phyloP scores from a whole-genome alignment of 768 basidiomycete genomes.

The Collybiopsis confluens region DNA sequence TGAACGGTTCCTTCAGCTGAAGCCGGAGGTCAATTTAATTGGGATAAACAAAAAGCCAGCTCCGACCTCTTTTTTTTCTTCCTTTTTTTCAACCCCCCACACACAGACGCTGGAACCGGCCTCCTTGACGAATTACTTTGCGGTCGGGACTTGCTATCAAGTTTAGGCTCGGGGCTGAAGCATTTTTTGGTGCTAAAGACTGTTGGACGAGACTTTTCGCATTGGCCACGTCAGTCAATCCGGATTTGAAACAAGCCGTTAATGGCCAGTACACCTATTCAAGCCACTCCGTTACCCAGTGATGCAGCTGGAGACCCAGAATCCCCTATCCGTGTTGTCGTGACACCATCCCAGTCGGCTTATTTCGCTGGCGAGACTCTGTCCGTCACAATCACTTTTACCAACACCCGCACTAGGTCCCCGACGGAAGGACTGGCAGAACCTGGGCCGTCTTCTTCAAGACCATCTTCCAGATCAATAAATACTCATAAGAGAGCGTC shows the following conservation, averaged over 20 bases:
- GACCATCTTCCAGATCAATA: slow-evolving; percentile 25
- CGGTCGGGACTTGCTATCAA: neutral
- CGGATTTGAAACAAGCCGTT: too few relatives aligned
- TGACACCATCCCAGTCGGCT: slow-evolving; percentile 78
- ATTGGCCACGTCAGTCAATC: slow-evolving; percentile 3
- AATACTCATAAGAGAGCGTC: slow-evolving; percentile 62
- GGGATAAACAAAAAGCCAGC: too few relatives aligned
- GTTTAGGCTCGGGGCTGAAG: too few relatives aligned
- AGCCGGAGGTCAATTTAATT: too few relatives aligned
- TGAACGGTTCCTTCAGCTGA: too few relatives aligned
- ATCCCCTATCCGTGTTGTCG: slow-evolving; percentile 60
- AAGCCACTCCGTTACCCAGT: neutral
- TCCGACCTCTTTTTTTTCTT: too few relatives aligned
- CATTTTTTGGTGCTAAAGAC: neutral
- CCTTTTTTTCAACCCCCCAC: too few relatives aligned
- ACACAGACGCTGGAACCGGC: too few relatives aligned
- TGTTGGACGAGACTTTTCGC: neutral
- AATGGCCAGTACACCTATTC: too few relatives aligned
- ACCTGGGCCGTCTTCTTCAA: slow-evolving; percentile 15
- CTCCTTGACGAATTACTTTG: neutral
- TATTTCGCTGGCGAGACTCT: slow-evolving; percentile 93
- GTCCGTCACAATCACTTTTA: slow-evolving; percentile 80
- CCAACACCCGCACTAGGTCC: slow-evolving; percentile 58
- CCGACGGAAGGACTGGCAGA: slow-evolving; percentile 24
- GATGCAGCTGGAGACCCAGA: slow-evolving; percentile 22